These are phyloP conservation scores for Botryotinia globosa DNA, from an alignment of 2,329 filamentous ascomycete species.

Conservation along the genomic window DNA sequence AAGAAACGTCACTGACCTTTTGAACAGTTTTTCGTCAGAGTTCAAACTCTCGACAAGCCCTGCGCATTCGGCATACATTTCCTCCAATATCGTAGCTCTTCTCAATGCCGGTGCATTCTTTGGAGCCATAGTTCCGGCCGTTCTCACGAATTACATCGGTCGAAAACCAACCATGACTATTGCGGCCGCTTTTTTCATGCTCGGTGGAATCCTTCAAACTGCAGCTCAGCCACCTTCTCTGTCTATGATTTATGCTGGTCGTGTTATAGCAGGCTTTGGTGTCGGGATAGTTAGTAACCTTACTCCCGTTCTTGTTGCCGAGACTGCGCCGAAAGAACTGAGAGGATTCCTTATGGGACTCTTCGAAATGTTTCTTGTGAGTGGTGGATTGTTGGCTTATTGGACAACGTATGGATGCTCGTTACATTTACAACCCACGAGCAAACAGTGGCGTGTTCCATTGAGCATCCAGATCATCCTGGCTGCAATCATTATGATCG, in stretches of 20 bases:
- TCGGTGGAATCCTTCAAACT: slow-evolving; percentile 27
- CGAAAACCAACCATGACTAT: slow-evolving; percentile 47
- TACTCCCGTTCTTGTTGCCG: slow-evolving; percentile 43
- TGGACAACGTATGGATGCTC: slow-evolving; percentile 43
- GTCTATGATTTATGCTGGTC: slow-evolving; percentile 26
- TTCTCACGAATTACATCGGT: slow-evolving; percentile 46
- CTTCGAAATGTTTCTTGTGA: slow-evolving; percentile 47
- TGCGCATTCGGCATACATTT: slow-evolving; percentile 23
- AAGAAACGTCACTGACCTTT: not conserved
- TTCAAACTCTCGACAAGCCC: slow-evolving; percentile 24
- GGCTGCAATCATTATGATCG: slow-evolving; percentile 59
- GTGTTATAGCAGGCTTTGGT: slow-evolving; percentile 32
- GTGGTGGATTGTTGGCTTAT: slow-evolving; percentile 43
- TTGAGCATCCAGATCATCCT: slow-evolving; percentile 45
- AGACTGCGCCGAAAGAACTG: slow-evolving; percentile 53
- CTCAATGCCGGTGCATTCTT: slow-evolving; percentile 52
- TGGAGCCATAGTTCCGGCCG: slow-evolving; percentile 50
- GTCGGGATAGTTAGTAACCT: slow-evolving; percentile 45
- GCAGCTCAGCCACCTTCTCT: slow-evolving; percentile 23
- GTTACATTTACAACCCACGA: slow-evolving; percentile 38
- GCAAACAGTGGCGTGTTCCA: slow-evolving; percentile 53
- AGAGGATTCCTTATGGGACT: slow-evolving; percentile 45
- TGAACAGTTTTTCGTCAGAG: not conserved
- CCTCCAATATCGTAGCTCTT: slow-evolving; percentile 46
- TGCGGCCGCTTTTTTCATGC: slow-evolving; percentile 43